Percentiles rank a stretch among this genome's conserved stretches.
phyloP scores from a whole-genome alignment of 306 rosid species.

The Vigna nakashimae region DNA sequence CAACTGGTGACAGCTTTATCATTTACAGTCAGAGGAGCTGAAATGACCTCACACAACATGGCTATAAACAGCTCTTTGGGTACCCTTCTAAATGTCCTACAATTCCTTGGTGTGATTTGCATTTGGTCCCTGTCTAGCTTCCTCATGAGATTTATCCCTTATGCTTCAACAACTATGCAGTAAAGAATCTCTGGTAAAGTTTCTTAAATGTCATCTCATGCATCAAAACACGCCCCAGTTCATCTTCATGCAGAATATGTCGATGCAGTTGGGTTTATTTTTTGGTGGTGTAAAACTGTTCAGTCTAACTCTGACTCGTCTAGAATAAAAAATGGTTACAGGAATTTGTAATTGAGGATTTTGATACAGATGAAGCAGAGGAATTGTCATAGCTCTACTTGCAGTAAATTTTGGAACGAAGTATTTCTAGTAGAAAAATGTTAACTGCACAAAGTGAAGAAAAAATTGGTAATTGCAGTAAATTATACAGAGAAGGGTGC shows the following conservation, averaged over 20 bases:
- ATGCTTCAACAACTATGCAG: constrained; percentile 48
- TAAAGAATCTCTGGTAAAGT: constrained; percentile 44
- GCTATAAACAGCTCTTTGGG: constrained; percentile 92
- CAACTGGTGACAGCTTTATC: constrained; percentile 97
- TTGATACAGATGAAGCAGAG: constrained; percentile 33
- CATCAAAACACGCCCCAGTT: constrained; percentile 25
- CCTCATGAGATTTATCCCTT: constrained; percentile 83
- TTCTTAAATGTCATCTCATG: constrained; percentile 26
- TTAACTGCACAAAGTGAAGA: not conserved
- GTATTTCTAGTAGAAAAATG: not conserved
- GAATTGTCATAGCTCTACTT: constrained; percentile 27
- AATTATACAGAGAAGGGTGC: not conserved
- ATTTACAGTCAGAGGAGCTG: constrained; percentile 94
- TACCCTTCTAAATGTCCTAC: constrained; percentile 86
- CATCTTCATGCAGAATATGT: constrained; percentile 24
- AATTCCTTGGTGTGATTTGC: constrained; percentile 91
- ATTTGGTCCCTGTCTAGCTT: constrained; percentile 97
- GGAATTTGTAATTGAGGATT: constrained; percentile 39
- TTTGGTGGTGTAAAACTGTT: constrained; percentile 36
- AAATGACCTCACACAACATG: constrained; percentile 85
- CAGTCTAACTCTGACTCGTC: constrained; percentile 44
- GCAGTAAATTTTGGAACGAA: not conserved
- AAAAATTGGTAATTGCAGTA: not conserved
- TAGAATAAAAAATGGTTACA: constrained; percentile 40
- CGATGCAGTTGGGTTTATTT: constrained; percentile 26